These are phyloP conservation scores for Beauveria bassiana DNA, from an alignment of 2,329 filamentous ascomycete species.

Conservation along the genomic window DNA sequence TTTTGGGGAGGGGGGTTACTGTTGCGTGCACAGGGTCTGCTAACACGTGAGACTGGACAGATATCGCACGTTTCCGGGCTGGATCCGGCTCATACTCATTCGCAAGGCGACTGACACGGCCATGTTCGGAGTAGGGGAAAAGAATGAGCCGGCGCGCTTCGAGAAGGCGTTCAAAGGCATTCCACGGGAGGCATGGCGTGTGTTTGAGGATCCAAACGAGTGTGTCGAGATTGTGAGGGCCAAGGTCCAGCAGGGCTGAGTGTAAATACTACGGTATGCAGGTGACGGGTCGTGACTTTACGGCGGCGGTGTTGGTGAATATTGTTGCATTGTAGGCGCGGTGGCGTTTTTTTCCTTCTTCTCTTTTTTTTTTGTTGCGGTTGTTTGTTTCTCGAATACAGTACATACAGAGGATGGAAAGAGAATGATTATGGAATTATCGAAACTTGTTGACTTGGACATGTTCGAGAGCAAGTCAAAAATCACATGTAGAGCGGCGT, in stretches of 20 bases:
- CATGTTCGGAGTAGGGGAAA: constrained; percentile 59
- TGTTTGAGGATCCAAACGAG: constrained; percentile 73
- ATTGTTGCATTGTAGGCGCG: not conserved
- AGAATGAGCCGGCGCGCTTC: constrained; percentile 69
- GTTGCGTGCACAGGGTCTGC: not conserved
- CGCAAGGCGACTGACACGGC: constrained; percentile 73
- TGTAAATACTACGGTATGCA: not conserved
- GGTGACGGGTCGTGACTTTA: not conserved
- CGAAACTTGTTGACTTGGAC: not conserved
- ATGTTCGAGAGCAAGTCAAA: not conserved
- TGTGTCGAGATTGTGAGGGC: constrained; percentile 28
- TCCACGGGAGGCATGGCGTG: constrained; percentile 64
- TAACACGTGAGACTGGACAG: constrained; percentile 24
- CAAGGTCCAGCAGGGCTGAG: constrained; percentile 1
- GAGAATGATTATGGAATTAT: not conserved
- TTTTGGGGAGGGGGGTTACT: not conserved
- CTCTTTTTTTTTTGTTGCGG: not conserved
- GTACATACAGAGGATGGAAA: not conserved
- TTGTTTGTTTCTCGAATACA: not conserved
- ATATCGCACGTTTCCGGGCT: constrained; percentile 58
- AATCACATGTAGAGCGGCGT: not conserved
- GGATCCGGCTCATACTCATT: constrained; percentile 80
- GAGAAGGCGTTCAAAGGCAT: constrained; percentile 73
- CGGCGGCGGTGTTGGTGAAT: not conserved
- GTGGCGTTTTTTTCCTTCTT: not conserved